Conservation (phyloP, 495 filamentous ascomycete genomes). For the Daldinia decipiens region DNA sequence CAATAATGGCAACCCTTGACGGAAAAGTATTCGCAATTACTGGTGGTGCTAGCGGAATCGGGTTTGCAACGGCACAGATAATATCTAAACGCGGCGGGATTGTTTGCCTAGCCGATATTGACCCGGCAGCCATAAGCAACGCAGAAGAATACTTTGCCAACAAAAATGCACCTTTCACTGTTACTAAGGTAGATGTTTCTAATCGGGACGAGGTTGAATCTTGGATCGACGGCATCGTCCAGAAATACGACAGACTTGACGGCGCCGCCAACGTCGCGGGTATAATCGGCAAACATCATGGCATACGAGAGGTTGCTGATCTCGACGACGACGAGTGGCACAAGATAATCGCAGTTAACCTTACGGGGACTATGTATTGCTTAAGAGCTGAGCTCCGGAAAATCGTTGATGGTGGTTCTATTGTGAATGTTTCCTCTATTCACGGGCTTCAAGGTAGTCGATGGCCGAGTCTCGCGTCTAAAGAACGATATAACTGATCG, state of each 20-base stretch:
- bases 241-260: conserved; percentile 56
- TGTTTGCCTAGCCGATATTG: conserved; percentile 64
- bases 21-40: conserved; percentile 65
- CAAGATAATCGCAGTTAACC: conserved; percentile 63
- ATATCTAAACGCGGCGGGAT: conserved; percentile 59
- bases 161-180: conserved; percentile 41
- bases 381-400: conserved; percentile 63
- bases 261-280: conserved; percentile 71
- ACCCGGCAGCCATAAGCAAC: conserved; percentile 50
- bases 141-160: conserved; percentile 45
- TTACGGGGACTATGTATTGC: conserved; percentile 68
- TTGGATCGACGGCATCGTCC: conserved; percentile 50
- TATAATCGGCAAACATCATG: conserved; percentile 49
- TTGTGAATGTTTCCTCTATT: conserved; percentile 69
- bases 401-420: conserved; percentile 58
- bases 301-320: conserved; percentile 45
- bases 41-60: conserved; percentile 66
- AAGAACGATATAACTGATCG: conserved; percentile 20
- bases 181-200: conserved; percentile 49
- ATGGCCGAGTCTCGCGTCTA: background rate
- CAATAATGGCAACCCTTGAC: conserved; percentile 39
- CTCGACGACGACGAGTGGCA: conserved; percentile 63
- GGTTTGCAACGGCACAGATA: conserved; percentile 64
- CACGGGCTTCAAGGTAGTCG: conserved; percentile 62
- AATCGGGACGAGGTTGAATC: conserved; percentile 49